Base-by-base conservation (phyloP, 176 grass and related monocot species). In the Lolium rigidum region DNA sequence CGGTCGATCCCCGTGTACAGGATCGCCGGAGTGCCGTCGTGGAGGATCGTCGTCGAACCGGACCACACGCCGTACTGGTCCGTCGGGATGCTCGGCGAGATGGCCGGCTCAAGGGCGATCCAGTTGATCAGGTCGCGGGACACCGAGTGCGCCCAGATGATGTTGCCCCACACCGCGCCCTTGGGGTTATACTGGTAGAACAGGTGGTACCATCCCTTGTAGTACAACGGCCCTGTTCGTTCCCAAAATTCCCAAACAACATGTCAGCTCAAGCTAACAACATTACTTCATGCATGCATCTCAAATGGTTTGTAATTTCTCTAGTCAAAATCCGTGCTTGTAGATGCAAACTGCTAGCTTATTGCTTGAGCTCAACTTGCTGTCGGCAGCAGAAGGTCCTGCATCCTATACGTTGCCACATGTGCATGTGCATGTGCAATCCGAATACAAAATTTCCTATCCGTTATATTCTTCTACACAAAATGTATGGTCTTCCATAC, bases 111-210 rank as follows among this genome's bases (percentile, higher is more conserved):
- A 2, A 94, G 83, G 2, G 92, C 61, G 0, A 87, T 44, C 92
- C 92, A 94, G 74, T 94, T 89, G 79, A 94, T 91, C 57, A 94
- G 83, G 56, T 94, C 89, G 0, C 15, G 85, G 0, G 92, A 94
- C 16, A 94, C 70, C 1, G 90, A 92, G 54, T 92, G 90, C 0
- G 81, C 90, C 90, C 90, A 92, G 54, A 85, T 87, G 17, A 88
- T 88, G 57, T 92, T 89, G 43, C 83, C 78, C 49, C 82, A 85
- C 38, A 90, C 88, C 0, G 90, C 70, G 39, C 90, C 71, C 0
- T 86, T 49, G 0, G 87, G 90, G 21, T 89, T 89, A 47, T 92
- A 92, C 31, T 89, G 87, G 49, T 92, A 92, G 46, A 92, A 89
- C 0, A 92, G 47, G 25, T 92, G 90, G 66, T 92, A 89, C 70